Base-by-base conservation (phyloP, 805 yeast species). In the Candida vaughaniae region DNA sequence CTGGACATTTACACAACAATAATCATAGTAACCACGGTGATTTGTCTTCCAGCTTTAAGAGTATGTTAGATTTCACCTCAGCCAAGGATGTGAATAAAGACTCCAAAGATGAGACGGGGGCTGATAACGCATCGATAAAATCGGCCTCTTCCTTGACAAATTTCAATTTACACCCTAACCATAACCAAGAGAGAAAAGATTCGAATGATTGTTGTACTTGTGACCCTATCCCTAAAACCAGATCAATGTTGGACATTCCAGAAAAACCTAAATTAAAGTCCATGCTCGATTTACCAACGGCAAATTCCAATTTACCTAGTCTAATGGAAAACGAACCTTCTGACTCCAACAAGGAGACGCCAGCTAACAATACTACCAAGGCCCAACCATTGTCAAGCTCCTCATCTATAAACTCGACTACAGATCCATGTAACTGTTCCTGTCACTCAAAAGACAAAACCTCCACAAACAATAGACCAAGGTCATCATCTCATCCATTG, bases 21-120 rank as follows among this genome's bases (percentile, higher is more conserved):
- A 6, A 20, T 20, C 16, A 23, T 11, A 16, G 25, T 8, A 28
- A 18, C n/a, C 10, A 14, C 2, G 22, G 16, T 5, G 46, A 45
- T 6, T 28, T 41, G 16, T 16, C 16, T 22, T 38, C 41, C 5
- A 22, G 29, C 8, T 42, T 42, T 51, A 40, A 63, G 37, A 62
- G 70, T 36, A 68, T 69, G 73, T 55, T 68, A 36, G 71, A 66
- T 42, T 47, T 65, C 36, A 49, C 43, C 3, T 27, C 16, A 20
- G 23, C 9, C 5, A 33, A 31, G 23, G 39, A 35, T 28, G 22
- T 26, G 12, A 20, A 33, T 11, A 18, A 27, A 10, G 20, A 7
- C 14, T 6, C 8, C n/a, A 10, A 6, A 31, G 42, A 39, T 17
- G 30, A 23, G n/a, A 28, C 17, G 14, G 28, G 27, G 25, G 23